Evolutionary conservation across 371 early-diverging fungal genomes (phyloP).

Genomic region (Rhizomucor miehei): DNA sequence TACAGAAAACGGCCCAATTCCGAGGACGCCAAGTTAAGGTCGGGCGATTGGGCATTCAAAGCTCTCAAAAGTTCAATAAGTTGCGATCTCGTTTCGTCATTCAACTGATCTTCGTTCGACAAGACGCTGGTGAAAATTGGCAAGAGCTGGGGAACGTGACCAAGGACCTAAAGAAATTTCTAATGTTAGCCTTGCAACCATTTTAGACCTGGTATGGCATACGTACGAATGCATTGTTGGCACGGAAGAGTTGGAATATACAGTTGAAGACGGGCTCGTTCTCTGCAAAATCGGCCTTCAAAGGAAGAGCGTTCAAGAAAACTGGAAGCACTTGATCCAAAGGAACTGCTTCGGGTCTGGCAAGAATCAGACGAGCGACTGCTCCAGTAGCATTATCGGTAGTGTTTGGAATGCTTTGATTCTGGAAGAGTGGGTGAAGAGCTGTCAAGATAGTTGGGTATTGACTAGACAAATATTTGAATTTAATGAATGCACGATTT

Average conservation of each 20-base stretch:
- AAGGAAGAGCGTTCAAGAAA: slow-evolving; percentile 67
- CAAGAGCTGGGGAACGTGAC: slow-evolving; percentile 37
- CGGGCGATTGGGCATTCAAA: slow-evolving; percentile 43
- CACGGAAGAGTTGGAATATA: slow-evolving; percentile 57
- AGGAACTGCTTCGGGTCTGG: slow-evolving; percentile 69
- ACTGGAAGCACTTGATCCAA: slow-evolving; percentile 74
- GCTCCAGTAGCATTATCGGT: slow-evolving; percentile 88
- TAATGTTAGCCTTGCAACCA: not conserved
- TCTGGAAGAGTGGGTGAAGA: slow-evolving; percentile 69
- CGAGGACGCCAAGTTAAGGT: slow-evolving; percentile 29
- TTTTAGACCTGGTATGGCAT: not conserved
- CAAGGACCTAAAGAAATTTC: slow-evolving; percentile 19
- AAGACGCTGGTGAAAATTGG: slow-evolving; percentile 49
- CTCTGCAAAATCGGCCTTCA: slow-evolving; percentile 78
- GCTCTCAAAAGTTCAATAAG: slow-evolving; percentile 57
- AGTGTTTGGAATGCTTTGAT: slow-evolving; percentile 58
- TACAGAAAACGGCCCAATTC: slow-evolving; percentile 39
- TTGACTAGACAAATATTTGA: slow-evolving; percentile 29
- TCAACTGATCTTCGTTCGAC: slow-evolving; percentile 52
- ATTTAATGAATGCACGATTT: not conserved
- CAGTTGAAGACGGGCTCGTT: slow-evolving; percentile 76
- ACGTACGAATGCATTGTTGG: slow-evolving; percentile 46
- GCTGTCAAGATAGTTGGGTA: slow-evolving; percentile 66
- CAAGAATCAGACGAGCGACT: slow-evolving; percentile 48
- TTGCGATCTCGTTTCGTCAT: slow-evolving; percentile 46